These are phyloP conservation scores for Phytophthora lateralis DNA, from an alignment of 352 stramenopile species.

Conservation along the genomic window DNA sequence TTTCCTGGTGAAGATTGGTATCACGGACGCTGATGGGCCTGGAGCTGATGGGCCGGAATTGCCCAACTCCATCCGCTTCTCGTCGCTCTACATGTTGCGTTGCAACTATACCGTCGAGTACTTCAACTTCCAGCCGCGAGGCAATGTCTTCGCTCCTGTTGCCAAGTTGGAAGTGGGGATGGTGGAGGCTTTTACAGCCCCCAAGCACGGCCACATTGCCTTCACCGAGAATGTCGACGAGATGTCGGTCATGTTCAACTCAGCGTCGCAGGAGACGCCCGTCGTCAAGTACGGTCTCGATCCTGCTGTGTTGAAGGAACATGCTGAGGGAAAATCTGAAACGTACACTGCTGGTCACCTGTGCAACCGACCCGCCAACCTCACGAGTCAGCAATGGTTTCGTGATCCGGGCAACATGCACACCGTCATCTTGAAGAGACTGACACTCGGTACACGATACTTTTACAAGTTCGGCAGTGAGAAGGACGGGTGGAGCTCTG, in stretches of 20 bases:
- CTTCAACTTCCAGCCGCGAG: slow-evolving; percentile 57
- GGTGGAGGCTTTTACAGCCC: slow-evolving; percentile 54
- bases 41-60: slow-evolving; percentile 25
- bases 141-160: slow-evolving; percentile 43
- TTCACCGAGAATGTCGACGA: slow-evolving; percentile 58
- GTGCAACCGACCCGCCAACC: slow-evolving; percentile 66
- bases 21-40: slow-evolving; percentile 34
- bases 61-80: slow-evolving; percentile 59
- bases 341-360: slow-evolving; percentile 76
- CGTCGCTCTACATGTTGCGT: slow-evolving; percentile 77
- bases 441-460: slow-evolving; percentile 52
- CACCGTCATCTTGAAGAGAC: slow-evolving; percentile 63
- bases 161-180: slow-evolving; percentile 56
- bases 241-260: slow-evolving; percentile 86
- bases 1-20: slow-evolving; percentile 50
- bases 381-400: slow-evolving; percentile 68
- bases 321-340: slow-evolving; percentile 45
- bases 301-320: slow-evolving; percentile 28
- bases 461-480: slow-evolving; percentile 86
- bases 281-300: slow-evolving; percentile 52
- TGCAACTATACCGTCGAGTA: slow-evolving; percentile 74
- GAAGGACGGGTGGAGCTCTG: slow-evolving; percentile 68
- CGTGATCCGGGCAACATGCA: slow-evolving; percentile 84
- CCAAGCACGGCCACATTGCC: slow-evolving; percentile 77
- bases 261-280: slow-evolving; percentile 57